These are phyloP conservation scores for Sideroxylon spinosum DNA, from an alignment of 179 eudicot genomes.

Conservation along the genomic window DNA sequence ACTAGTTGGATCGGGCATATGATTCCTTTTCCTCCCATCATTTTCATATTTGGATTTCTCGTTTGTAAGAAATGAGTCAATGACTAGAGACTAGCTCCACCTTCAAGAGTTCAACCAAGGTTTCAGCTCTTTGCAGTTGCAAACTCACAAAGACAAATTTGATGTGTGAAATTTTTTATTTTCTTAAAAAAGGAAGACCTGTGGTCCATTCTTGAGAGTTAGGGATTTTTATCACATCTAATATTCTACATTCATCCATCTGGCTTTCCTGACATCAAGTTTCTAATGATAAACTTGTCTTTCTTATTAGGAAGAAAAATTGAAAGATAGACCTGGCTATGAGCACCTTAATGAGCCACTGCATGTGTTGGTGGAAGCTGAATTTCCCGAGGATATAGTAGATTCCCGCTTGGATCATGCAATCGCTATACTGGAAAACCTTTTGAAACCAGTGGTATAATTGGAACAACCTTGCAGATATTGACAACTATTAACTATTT, in stretches of 20 bases:
- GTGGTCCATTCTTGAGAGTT: not conserved
- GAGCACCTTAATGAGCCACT: conserved; percentile 54
- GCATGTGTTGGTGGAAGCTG: conserved; percentile 49
- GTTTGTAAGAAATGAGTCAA: too few species aligned
- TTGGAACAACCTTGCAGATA: not conserved
- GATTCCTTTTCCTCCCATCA: too few species aligned
- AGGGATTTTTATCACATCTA: not conserved
- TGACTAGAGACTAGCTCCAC: too few species aligned
- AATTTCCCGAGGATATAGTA: conserved; percentile 47
- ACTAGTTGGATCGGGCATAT: too few species aligned
- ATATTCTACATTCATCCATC: not conserved
- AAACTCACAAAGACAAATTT: too few species aligned
- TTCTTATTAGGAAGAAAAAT: conserved; percentile 34
- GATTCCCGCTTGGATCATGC: conserved; percentile 42
- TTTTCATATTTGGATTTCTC: too few species aligned
- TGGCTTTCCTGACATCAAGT: not conserved
- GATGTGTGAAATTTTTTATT: too few species aligned
- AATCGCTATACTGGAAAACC: conserved; percentile 33
- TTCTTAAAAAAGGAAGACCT: not conserved
- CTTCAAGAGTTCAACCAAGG: too few species aligned
- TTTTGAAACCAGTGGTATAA: conserved; percentile 48
- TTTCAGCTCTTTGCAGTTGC: too few species aligned
- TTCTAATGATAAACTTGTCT: not conserved
- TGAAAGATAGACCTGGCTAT: conserved; percentile 48
- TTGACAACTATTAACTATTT: not conserved